phyloP scores from a whole-genome alignment of 257 asterid genomes.

The Nicotiana attenuata region DNA sequence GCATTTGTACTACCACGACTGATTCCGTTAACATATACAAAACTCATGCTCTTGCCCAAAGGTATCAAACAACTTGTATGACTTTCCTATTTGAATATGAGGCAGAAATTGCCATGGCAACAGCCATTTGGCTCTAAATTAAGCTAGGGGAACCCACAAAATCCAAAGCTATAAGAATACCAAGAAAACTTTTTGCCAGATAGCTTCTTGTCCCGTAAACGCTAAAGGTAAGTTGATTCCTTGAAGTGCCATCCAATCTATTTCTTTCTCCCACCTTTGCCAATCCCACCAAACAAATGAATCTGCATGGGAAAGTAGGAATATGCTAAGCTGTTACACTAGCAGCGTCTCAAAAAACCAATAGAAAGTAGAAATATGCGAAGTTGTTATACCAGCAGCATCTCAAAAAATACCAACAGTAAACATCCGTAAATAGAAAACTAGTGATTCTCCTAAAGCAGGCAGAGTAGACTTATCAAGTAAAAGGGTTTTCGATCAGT shows the following conservation, averaged over 20 bases:
- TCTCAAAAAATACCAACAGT: neutral
- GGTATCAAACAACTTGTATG: neutral
- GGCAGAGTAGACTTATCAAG: neutral
- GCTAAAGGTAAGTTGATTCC: constrained; percentile 92
- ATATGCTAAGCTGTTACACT: constrained; percentile 21
- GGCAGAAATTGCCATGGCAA: neutral
- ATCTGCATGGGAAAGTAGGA: constrained; percentile 42
- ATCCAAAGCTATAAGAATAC: constrained; percentile 31
- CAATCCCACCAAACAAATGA: constrained; percentile 99
- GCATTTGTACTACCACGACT: neutral
- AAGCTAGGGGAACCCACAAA: neutral
- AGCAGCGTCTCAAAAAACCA: constrained; percentile 8
- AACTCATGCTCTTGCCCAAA: neutral
- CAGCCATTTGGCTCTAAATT: constrained; percentile 10
- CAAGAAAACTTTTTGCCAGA: constrained; percentile 91
- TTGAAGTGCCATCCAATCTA: constrained; percentile 99
- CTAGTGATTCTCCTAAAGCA: neutral
- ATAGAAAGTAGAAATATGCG: neutral
- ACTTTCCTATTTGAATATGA: neutral
- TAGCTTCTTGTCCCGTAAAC: constrained; percentile 90
- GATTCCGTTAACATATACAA: neutral
- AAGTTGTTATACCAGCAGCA: neutral
- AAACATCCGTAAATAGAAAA: neutral
- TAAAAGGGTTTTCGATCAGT: neutral
- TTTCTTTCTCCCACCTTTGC: constrained; percentile 99